Percentiles rank a stretch among this genome's conserved stretches.
Conservation (phyloP, 306 rosid genomes). For the Quercus cerris region DNA sequence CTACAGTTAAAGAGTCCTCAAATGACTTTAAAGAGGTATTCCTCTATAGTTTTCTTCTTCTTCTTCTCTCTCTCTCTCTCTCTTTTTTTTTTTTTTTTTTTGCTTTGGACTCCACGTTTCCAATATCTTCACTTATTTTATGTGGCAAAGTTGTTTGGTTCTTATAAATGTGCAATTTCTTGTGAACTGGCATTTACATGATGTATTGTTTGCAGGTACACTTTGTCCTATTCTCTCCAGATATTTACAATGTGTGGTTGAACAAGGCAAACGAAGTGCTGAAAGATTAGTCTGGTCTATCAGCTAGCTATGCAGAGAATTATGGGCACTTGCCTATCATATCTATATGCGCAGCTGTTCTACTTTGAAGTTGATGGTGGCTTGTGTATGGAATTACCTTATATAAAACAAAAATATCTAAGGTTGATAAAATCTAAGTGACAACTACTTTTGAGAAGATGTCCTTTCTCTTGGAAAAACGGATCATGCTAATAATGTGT, state of each 20-base stretch:
- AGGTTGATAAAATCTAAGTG: background rate
- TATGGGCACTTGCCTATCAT: background rate
- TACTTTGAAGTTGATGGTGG: background rate
- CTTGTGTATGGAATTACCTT: background rate
- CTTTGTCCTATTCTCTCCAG: conserved; percentile 59
- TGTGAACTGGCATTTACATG: conserved; percentile 5
- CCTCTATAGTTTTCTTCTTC: too few relatives aligned
- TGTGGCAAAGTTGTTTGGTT: background rate
- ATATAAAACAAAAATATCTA: background rate
- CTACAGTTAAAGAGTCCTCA: conserved; percentile 56
- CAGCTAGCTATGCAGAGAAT: background rate
- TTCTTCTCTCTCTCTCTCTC: too few relatives aligned
- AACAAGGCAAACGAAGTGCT: conserved; percentile 57
- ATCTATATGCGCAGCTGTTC: background rate
- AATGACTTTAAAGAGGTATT: conserved; percentile 75
- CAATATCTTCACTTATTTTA: background rate
- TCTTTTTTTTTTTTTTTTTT: background rate
- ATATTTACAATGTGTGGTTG: conserved; percentile 59
- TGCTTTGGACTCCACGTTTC: background rate
- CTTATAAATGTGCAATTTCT: background rate
- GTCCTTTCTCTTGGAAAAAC: background rate
- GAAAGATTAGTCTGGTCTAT: conserved; percentile 25
- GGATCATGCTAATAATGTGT: background rate
- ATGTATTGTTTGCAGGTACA: conserved; percentile 61
- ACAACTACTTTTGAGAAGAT: background rate